Evolutionary conservation across 495 filamentous ascomycete genomes (phyloP).

Genomic region (Penicillium bovifimosum): DNA sequence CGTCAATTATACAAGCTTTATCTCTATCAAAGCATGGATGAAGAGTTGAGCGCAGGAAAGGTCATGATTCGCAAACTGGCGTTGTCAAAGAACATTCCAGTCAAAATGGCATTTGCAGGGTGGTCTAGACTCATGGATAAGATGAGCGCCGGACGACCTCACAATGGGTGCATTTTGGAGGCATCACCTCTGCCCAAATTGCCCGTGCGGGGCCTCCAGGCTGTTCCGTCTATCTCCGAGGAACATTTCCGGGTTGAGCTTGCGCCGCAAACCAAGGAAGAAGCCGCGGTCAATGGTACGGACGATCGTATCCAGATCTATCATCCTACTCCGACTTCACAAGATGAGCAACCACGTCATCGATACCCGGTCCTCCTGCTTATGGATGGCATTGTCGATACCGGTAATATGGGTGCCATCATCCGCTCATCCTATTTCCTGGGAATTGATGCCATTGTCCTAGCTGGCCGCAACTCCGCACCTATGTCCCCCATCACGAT

Average conservation of each 20-base stretch:
- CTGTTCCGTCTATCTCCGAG: slow-evolving; percentile 33
- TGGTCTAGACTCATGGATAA: slow-evolving; percentile 68
- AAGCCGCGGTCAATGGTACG: slow-evolving; percentile 63
- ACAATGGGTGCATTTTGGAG: slow-evolving; percentile 88
- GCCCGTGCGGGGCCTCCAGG: slow-evolving; percentile 57
- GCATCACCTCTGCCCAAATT: slow-evolving; percentile 72
- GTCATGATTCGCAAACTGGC: slow-evolving; percentile 55
- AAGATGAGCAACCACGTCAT: slow-evolving; percentile 10
- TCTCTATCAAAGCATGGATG: slow-evolving; percentile 50
- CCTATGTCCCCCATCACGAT: slow-evolving; percentile 67
- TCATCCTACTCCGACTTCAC: slow-evolving; percentile 11
- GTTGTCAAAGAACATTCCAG: slow-evolving; percentile 45
- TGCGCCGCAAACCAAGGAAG: slow-evolving; percentile 66
- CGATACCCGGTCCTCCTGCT: slow-evolving; percentile 75
- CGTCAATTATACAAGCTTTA: slow-evolving; percentile 83
- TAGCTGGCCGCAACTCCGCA: slow-evolving; percentile 63
- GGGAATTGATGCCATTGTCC: slow-evolving; percentile 69
- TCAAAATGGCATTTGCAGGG: slow-evolving; percentile 48
- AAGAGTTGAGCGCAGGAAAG: slow-evolving; percentile 35
- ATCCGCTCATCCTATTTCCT: slow-evolving; percentile 81
- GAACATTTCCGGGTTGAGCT: slow-evolving; percentile 52
- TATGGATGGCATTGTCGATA: slow-evolving; percentile 79
- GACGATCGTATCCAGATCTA: slow-evolving; percentile 34
- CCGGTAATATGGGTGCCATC: slow-evolving; percentile 86
- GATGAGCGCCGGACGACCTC: slow-evolving; percentile 75